phyloP scores from a whole-genome alignment of 2,329 filamentous ascomycete genomes.

The Dothideomycetes sp. region DNA sequence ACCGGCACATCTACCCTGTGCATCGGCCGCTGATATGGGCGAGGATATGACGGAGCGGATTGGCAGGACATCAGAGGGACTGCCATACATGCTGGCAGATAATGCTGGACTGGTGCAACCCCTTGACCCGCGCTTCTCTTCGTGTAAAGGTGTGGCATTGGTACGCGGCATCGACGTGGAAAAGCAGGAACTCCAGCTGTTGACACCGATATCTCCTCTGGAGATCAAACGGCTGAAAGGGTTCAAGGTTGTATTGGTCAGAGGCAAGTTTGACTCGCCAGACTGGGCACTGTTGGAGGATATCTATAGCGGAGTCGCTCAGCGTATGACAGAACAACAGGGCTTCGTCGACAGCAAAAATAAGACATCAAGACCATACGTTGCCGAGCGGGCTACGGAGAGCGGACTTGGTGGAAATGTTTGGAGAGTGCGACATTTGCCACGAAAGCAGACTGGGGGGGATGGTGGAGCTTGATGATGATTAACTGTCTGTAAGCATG shows the following conservation, averaged over 20 bases:
- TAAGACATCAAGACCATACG: constrained; percentile 12
- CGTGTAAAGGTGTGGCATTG: constrained; percentile 55
- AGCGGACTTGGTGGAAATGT: constrained; percentile 12
- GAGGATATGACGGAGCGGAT: constrained; percentile 23
- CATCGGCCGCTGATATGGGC: neutral
- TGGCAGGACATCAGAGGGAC: constrained; percentile 38
- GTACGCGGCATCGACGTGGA: constrained; percentile 58
- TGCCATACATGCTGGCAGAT: constrained; percentile 55
- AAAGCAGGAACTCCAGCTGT: constrained; percentile 49
- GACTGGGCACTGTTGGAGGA: constrained; percentile 63
- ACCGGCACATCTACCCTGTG: neutral
- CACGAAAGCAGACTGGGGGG: constrained; percentile 3
- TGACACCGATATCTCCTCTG: constrained; percentile 48
- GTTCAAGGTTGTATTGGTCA: constrained; percentile 51
- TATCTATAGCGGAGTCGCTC: constrained; percentile 34
- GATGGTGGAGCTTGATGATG: constrained; percentile 2
- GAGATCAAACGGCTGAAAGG: constrained; percentile 26
- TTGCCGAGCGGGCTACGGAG: constrained; percentile 4
- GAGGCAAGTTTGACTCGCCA: constrained; percentile 59
- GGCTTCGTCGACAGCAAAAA: constrained; percentile 27
- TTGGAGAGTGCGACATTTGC: constrained; percentile 13
- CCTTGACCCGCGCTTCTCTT: constrained; percentile 52
- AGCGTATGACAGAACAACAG: constrained; percentile 13
- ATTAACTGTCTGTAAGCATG: neutral
- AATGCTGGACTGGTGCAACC: constrained; percentile 37